Base-by-base conservation (phyloP, 176 grass and related monocot species). In the Musa itinerans region DNA sequence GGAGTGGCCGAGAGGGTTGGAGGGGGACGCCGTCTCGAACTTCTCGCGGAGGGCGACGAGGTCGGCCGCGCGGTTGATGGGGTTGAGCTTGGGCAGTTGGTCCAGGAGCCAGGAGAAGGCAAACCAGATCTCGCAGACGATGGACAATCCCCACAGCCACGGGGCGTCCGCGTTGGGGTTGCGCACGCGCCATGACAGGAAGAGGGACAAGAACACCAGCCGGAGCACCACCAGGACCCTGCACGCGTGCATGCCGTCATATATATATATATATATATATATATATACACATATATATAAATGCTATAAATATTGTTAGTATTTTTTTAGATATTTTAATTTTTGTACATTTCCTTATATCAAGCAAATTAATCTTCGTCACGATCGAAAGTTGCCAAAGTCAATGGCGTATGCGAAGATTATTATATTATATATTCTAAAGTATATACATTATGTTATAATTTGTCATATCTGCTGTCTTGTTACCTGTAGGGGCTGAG, bases 101-200 rank as follows among this genome's bases (percentile, higher is more conserved):
- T 87, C 85, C 50, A 87, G 76, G 6, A 87, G 54, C 85, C 85
- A 87, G 16, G 85, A 87, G 61, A 87, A 83, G 52, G 85, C 80
- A n/a, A 87, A 87, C 85, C 85, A 87, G 56, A 83, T 61, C 63
- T 87, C 85, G 19, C 80, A 87, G 14, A 87, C 63, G 16, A 87
- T 83, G 3, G 85, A 87, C 75, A 87, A 76, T 1, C 85, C 85
- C 85, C 85, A 87, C 59, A 87, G 66, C 85, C 85, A 82, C 54
- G 83, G 13, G 19, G 85, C 85, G 29, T 86, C 85, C 57, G 27
- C 52, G 63, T 86, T 86, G 1, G 79, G 79, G 57, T 86, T 81
- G 34, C 27, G 21, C 8, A 82, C 62, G 1, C 80, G 80, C 85
- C 85, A 86, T 52, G 52, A 23, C 24, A 86, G 51, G 73, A 86